Percentiles rank a stretch among this genome's conserved stretches.
These are phyloP conservation scores for Colletotrichum sp. DNA, from an alignment of 2,329 filamentous ascomycete genomes.

Conservation along the genomic window DNA sequence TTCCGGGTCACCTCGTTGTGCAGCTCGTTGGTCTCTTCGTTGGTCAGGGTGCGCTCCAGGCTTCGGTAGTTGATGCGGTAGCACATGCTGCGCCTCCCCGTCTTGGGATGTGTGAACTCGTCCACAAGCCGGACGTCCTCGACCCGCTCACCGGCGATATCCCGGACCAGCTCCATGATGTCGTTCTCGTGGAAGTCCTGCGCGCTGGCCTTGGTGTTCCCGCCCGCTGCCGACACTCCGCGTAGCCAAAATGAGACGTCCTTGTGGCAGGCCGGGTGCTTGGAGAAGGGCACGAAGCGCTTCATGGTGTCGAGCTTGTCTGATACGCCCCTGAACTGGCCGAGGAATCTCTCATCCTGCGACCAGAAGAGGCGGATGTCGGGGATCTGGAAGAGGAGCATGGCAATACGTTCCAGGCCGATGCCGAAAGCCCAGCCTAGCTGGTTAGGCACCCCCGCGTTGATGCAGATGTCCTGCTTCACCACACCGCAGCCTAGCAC, in stretches of 20 bases:
- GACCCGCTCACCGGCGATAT: slow-evolving; percentile 79
- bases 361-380: slow-evolving; percentile 99
- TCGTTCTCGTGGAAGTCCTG: slow-evolving; percentile 88
- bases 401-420: slow-evolving; percentile 92
- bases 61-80: slow-evolving; percentile 95
- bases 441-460: slow-evolving; percentile 76
- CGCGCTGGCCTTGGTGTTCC: slow-evolving; percentile 43
- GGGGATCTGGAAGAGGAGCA: slow-evolving; percentile 95
- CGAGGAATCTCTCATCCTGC: slow-evolving; percentile 80
- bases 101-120: slow-evolving; percentile 88
- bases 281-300: slow-evolving; percentile 87
- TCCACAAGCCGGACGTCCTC: slow-evolving; percentile 89
- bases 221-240: slow-evolving; percentile 51
- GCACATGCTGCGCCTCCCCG: slow-evolving; percentile 81
- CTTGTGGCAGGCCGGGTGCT: slow-evolving; percentile 86
- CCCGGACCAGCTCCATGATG: slow-evolving; percentile 92
- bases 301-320: slow-evolving; percentile 52
- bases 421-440: slow-evolving; percentile 96
- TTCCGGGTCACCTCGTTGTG: slow-evolving; percentile 71
- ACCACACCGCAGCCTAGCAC: slow-evolving; percentile 92
- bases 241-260: slow-evolving; percentile 94
- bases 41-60: slow-evolving; percentile 87
- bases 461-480: slow-evolving; percentile 79
- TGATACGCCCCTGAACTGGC: slow-evolving; percentile 75
- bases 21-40: slow-evolving; percentile 77